phyloP scores from a whole-genome alignment of 257 asterid species.

The Sherardia arvensis region DNA sequence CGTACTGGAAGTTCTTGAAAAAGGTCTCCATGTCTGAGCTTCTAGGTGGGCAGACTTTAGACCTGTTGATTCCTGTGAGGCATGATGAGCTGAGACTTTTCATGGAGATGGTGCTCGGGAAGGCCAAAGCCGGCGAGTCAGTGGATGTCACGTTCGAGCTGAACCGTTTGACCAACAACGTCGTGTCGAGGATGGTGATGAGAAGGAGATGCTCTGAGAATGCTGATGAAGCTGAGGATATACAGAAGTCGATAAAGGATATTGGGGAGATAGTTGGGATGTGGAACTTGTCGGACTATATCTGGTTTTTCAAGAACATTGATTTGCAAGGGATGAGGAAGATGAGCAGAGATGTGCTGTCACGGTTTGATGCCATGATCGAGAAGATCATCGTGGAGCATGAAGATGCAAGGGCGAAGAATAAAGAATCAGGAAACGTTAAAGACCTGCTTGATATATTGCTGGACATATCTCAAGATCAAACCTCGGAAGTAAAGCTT shows the following conservation, averaged over 20 bases:
- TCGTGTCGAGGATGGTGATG: slow-evolving; percentile 56
- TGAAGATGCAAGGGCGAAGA: slow-evolving; percentile 22
- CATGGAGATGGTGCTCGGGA: slow-evolving; percentile 12
- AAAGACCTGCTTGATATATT: slow-evolving; percentile 57
- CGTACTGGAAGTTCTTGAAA: slow-evolving; percentile 65
- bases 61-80: slow-evolving; percentile 46
- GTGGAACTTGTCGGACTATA: slow-evolving; percentile 46
- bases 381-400: slow-evolving; percentile 54
- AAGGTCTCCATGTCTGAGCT: slow-evolving; percentile 67
- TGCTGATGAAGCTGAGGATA: slow-evolving; percentile 36
- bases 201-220: slow-evolving; percentile 43
- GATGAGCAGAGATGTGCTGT: slow-evolving; percentile 30
- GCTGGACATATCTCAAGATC: slow-evolving; percentile 54
- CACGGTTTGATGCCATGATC: slow-evolving; percentile 47
- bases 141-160: slow-evolving; percentile 54
- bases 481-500: slow-evolving; percentile 31
- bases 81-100: slow-evolving; percentile 28
- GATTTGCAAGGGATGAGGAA: slow-evolving; percentile 57
- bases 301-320: slow-evolving; percentile 60
- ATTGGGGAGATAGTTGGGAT: slow-evolving; percentile 39
- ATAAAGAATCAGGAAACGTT: slow-evolving; percentile 2
- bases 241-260: slow-evolving; percentile 42
- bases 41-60: slow-evolving; percentile 52
- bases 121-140: slow-evolving; percentile 23
- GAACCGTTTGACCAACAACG: slow-evolving; percentile 35